Percentiles rank a stretch among this genome's conserved stretches.
These are phyloP conservation scores for Sclerospora graminicola DNA, from an alignment of 352 stramenopile species.

Conservation along the genomic window DNA sequence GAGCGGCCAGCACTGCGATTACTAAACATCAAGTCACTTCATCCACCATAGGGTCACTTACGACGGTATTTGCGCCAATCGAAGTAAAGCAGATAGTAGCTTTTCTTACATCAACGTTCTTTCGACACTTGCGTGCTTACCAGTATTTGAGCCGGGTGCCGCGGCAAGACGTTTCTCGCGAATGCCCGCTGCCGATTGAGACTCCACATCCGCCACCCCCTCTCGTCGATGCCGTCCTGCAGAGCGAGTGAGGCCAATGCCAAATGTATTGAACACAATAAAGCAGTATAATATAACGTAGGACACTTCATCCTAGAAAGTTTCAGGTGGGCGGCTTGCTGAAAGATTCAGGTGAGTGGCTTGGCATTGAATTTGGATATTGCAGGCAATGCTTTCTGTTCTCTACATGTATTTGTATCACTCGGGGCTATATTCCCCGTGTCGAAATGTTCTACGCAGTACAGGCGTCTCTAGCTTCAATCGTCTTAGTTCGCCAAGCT, in stretches of 20 bases:
- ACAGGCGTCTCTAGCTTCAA: conserved; percentile 5
- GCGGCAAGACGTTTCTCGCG: conserved; percentile 18
- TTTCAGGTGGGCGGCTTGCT: conserved; percentile 1
- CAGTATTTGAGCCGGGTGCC: conserved; percentile 31
- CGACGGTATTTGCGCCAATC: too few relatives aligned
- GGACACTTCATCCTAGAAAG: conserved; percentile 8
- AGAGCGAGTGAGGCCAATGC: conserved; percentile 1
- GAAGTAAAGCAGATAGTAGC: too few relatives aligned
- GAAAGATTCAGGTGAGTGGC: conserved; percentile 4
- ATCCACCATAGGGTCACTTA: too few relatives aligned
- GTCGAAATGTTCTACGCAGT: conserved; percentile 14
- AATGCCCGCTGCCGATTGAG: conserved; percentile 31
- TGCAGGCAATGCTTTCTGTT: too few relatives aligned
- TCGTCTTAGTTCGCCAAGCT: conserved; percentile 10
- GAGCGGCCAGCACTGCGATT: conserved; percentile 3
- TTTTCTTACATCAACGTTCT: too few relatives aligned
- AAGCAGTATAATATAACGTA: conserved; percentile 10
- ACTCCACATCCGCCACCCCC: conserved; percentile 30
- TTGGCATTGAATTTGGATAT: not conserved
- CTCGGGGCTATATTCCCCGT: conserved; percentile 13
- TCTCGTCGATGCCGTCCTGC: conserved; percentile 18
- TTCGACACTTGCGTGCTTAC: conserved; percentile 48
- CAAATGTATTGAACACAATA: conserved; percentile 8
- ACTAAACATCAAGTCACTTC: not conserved
- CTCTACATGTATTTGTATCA: conserved; percentile 16